A percentile compares a stretch with the other conserved stretches of the same genome.
Conservation (phyloP, 306 rosid species). For the Cajanus cajan region DNA sequence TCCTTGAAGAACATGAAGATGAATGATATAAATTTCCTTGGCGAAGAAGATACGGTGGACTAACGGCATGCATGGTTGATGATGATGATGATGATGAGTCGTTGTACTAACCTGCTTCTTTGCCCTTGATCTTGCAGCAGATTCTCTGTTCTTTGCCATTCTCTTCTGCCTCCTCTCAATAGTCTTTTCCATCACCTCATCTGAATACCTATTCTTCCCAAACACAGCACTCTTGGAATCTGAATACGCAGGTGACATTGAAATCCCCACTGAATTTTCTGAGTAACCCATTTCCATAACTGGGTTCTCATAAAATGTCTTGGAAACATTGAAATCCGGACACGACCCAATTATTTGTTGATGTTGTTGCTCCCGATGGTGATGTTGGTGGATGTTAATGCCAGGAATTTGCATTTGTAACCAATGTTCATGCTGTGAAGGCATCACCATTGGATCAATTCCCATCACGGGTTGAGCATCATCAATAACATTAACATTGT, state of each 20-base stretch:
- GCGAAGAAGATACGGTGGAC: not conserved
- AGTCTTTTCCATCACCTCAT: conserved; percentile 42
- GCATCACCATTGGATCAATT: conserved; percentile 36
- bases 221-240: conserved; percentile 27
- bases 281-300: conserved; percentile 34
- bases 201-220: conserved; percentile 32
- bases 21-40: not conserved
- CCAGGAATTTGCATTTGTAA: conserved; percentile 29
- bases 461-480: conserved; percentile 18
- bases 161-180: conserved; percentile 59
- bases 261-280: conserved; percentile 32
- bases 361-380: conserved; percentile 4
- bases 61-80: not conserved
- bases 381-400: conserved; percentile 15
- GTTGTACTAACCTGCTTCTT: conserved; percentile 56
- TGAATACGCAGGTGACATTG: conserved; percentile 37
- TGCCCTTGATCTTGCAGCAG: conserved; percentile 77
- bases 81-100: not conserved
- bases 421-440: conserved; percentile 43
- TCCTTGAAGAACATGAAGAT: conserved; percentile 42
- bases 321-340: conserved; percentile 18
- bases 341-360: not conserved
- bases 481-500: not conserved
- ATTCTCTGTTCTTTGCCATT: conserved; percentile 70
- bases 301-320: conserved; percentile 34